Percentiles rank a stretch among this genome's conserved stretches.
phyloP scores from a whole-genome alignment of 2,329 filamentous ascomycete genomes.

The Calonectria fujianensis region DNA sequence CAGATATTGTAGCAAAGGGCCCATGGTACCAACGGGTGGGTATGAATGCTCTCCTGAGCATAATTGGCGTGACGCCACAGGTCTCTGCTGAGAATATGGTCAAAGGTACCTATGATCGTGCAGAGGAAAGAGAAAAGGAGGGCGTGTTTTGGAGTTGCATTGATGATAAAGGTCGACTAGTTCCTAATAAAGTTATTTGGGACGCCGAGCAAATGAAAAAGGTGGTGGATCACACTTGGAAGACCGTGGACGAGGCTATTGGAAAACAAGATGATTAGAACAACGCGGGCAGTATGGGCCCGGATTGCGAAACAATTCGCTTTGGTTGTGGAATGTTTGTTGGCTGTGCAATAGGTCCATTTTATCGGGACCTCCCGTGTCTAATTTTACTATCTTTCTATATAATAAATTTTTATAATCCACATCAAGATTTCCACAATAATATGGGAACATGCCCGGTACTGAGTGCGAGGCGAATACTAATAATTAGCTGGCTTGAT shows the following conservation, averaged over 20 bases:
- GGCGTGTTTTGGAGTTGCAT: slow-evolving; percentile 55
- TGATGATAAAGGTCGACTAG: slow-evolving; percentile 54
- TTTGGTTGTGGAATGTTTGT: neutral
- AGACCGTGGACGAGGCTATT: slow-evolving; percentile 51
- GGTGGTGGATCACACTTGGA: slow-evolving; percentile 59
- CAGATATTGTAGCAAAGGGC: slow-evolving; percentile 55
- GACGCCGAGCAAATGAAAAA: slow-evolving; percentile 54
- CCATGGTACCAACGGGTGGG: slow-evolving; percentile 56
- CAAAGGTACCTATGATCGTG: slow-evolving; percentile 44
- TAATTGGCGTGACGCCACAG: slow-evolving; percentile 54
- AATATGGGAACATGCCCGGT: too few species aligned
- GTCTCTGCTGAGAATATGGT: slow-evolving; percentile 56
- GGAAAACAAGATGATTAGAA: neutral
- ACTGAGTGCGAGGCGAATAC: too few species aligned
- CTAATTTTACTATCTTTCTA: too few species aligned
- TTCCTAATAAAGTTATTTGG: slow-evolving; percentile 56
- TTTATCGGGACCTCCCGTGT: too few species aligned
- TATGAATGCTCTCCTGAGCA: slow-evolving; percentile 28
- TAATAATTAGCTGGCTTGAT: too few species aligned
- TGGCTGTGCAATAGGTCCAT: neutral
- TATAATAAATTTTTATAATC: too few species aligned
- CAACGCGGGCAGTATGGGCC: neutral
- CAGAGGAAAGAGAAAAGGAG: slow-evolving; percentile 42
- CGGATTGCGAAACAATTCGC: neutral
- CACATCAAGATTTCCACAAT: too few species aligned